Conservation (phyloP, 768 basidiomycete genomes). For the Boletus vinaceobasis region DNA sequence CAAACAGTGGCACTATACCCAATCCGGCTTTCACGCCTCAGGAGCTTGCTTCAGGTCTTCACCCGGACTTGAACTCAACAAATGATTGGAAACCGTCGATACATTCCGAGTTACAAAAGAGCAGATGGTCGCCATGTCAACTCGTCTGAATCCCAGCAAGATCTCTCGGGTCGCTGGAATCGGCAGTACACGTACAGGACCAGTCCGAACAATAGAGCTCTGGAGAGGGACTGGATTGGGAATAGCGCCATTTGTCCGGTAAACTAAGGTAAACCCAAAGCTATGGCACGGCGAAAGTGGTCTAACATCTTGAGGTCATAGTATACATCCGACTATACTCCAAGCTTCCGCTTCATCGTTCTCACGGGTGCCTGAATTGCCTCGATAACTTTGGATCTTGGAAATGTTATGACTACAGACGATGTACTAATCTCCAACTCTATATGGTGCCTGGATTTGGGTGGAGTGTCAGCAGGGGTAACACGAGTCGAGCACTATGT, state of each 20-base stretch:
- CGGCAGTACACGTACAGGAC: no score
- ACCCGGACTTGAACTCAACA: no score
- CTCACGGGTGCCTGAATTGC: not conserved
- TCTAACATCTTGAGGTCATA: not conserved
- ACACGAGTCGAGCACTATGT: not conserved
- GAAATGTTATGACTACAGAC: not conserved
- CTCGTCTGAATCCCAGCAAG: no score
- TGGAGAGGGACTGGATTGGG: not conserved
- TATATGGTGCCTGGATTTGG: constrained; percentile 2
- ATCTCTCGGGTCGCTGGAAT: no score
- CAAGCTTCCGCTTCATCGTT: not conserved
- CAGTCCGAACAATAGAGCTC: no score
- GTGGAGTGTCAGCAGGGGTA: not conserved
- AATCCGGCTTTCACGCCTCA: not conserved
- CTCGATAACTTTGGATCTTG: not conserved
- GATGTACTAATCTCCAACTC: not conserved
- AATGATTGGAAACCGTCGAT: no score
- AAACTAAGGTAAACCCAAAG: not conserved
- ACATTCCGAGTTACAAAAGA: no score
- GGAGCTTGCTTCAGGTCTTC: not conserved
- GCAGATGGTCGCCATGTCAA: no score
- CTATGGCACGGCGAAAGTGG: not conserved
- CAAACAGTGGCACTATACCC: not conserved
- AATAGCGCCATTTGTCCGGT: not conserved
- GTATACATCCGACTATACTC: not conserved